A percentile compares a stretch with the other conserved stretches of the same genome.
These are phyloP conservation scores for Xylariomycetidae sp. DNA, from an alignment of 2,329 filamentous ascomycete genomes.

Conservation along the genomic window DNA sequence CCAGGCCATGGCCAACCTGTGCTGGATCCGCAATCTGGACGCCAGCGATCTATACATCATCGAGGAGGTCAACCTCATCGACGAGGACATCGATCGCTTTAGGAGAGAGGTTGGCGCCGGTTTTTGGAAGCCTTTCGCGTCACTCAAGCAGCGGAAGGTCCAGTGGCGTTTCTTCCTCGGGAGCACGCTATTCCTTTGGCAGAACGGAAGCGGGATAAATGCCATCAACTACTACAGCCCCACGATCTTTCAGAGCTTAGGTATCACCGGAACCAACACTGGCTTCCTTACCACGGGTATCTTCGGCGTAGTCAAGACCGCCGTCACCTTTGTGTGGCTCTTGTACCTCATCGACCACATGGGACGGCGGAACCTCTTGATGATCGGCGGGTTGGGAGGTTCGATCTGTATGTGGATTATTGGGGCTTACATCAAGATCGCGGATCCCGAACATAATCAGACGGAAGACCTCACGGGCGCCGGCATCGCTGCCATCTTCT, in stretches of 20 bases:
- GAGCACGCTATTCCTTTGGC: conserved; percentile 70
- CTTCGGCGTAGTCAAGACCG: conserved; percentile 61
- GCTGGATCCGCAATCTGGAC: conserved; percentile 60
- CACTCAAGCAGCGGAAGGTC: conserved; percentile 51
- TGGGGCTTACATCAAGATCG: conserved; percentile 54
- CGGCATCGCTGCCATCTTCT: conserved; percentile 60
- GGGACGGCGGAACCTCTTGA: conserved; percentile 55
- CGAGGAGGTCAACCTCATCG: conserved; percentile 68
- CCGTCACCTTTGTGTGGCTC: conserved; percentile 58
- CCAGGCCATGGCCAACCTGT: conserved; percentile 52
- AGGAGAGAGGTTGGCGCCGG: conserved; percentile 59
- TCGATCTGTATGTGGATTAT: conserved; percentile 62
- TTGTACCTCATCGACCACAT: conserved; percentile 57
- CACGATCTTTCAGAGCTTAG: conserved; percentile 60
- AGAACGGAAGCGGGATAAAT: conserved; percentile 72
- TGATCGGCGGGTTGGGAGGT: conserved; percentile 55
- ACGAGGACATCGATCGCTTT: conserved; percentile 64
- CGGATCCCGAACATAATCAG: conserved; percentile 32
- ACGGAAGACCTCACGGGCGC: conserved; percentile 24
- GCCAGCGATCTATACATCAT: conserved; percentile 60
- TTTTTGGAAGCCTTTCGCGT: conserved; percentile 69
- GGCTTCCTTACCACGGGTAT: conserved; percentile 60
- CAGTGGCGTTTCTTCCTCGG: conserved; percentile 71
- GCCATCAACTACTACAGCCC: conserved; percentile 62
- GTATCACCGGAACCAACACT: conserved; percentile 52